These are phyloP conservation scores for Zymoseptoria brevis DNA, from an alignment of 2,329 filamentous ascomycete genomes.

Conservation along the genomic window DNA sequence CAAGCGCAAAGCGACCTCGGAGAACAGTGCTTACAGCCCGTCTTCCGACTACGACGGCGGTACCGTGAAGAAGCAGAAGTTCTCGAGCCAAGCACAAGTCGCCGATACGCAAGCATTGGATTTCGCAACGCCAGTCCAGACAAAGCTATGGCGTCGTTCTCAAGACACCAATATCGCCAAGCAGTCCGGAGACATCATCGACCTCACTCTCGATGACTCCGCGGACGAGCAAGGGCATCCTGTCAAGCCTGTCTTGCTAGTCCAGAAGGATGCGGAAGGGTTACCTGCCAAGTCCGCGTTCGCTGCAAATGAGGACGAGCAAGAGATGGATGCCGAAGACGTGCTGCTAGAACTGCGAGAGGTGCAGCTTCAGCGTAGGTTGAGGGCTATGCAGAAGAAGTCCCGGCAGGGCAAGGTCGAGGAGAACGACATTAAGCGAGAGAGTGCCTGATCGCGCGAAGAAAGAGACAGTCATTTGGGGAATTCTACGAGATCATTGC, in stretches of 20 bases:
- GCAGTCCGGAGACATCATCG: neutral
- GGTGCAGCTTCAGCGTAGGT: neutral
- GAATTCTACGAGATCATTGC: neutral
- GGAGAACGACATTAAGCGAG: neutral
- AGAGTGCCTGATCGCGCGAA: neutral
- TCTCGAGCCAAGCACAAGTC: neutral
- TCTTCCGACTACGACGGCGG: neutral
- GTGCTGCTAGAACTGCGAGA: neutral
- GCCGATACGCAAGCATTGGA: neutral
- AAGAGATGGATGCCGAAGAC: neutral
- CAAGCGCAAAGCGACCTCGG: neutral
- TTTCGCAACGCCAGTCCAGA: no score
- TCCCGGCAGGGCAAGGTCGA: neutral
- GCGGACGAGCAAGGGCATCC: neutral
- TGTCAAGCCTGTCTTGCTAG: neutral
- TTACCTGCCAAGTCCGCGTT: neutral
- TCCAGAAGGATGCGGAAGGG: neutral
- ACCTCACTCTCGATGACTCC: neutral
- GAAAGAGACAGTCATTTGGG: neutral
- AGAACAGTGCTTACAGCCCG: neutral
- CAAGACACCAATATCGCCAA: neutral
- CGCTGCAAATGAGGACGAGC: neutral
- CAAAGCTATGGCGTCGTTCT: no score
- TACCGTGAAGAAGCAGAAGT: neutral
- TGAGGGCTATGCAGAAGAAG: neutral